These are phyloP conservation scores for Paspalum vaginatum DNA, from an alignment of 176 grass and related monocot genomes.

Conservation along the genomic window DNA sequence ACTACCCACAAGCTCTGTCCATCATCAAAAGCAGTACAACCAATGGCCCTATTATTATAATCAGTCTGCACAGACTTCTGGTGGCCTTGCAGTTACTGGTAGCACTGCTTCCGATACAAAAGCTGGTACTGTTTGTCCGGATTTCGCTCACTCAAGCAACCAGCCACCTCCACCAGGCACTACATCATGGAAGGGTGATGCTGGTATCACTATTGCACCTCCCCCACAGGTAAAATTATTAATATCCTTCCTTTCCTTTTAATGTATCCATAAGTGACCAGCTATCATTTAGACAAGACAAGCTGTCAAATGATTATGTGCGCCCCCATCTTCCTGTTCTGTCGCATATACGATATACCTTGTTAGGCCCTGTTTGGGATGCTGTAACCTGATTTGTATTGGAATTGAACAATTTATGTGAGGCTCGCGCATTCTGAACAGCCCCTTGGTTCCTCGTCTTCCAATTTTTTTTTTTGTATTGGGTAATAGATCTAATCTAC, in stretches of 20 bases:
- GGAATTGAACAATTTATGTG: neutral
- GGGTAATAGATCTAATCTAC: neutral
- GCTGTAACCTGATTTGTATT: neutral
- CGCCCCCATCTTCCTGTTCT: constrained; percentile 3
- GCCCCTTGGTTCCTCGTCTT: constrained; percentile 4
- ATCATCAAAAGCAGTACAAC: constrained; percentile 70
- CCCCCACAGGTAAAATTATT: constrained; percentile 62
- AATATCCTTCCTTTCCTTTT: neutral
- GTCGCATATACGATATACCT: neutral
- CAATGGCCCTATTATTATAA: constrained; percentile 70
- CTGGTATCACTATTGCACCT: constrained; percentile 38
- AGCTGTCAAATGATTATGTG: neutral
- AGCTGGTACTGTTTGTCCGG: constrained; percentile 29
- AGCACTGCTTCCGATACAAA: constrained; percentile 25
- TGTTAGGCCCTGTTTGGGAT: neutral
- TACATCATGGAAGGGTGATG: constrained; percentile 68
- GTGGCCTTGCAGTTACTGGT: constrained; percentile 44
- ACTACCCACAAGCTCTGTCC: constrained; percentile 53
- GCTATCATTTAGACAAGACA: neutral
- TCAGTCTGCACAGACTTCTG: constrained; percentile 48
- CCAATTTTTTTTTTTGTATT: neutral
- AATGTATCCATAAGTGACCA: neutral
- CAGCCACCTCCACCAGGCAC: constrained; percentile 91
- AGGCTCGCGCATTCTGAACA: neutral
- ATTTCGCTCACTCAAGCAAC: constrained; percentile 52